Base-by-base conservation (phyloP, 164 flowering plant species). In the Annona cherimola region DNA sequence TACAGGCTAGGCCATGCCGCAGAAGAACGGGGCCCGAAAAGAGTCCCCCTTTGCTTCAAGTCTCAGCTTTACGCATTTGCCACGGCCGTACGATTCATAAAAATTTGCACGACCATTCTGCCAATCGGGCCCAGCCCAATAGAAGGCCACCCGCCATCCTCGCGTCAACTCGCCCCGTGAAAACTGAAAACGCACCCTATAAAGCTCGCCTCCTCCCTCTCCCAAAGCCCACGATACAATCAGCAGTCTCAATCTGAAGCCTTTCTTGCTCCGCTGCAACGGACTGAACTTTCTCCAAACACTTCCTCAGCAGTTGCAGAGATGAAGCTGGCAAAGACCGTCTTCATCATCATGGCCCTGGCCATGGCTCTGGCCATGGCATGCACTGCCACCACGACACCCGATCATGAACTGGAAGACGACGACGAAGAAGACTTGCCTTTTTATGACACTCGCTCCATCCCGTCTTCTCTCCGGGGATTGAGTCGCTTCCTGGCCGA, bases 331-430 rank as follows among this genome's bases (percentile, higher is more conserved):
- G 45, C 46, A 14, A 71, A 61, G 54, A 2, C 66, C 46, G 61
- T 73, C 70, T 65, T 77, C 45, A 11, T 77, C 7, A 11, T 77
- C 7, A 7, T 77, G 63, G 61, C 69, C 12, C 11, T 70, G 1
- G 57, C 63, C 71, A 18, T 70, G 20, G 42, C 35, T 39, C 14
- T 70, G 0, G 63, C 54, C 71, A n/a, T 61, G n/a, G 55, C 62
- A 18, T 8, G 61, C 45, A 19, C 67, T 1, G 68, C 55, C 3
- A 40, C 70, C 1, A 6, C 63, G 12, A 5, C 19, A 1, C 14
- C 9, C 16, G 67, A 67, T 9, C 60, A 63, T 50, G 57, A 8
- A 50, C 35, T 26, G 35, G 61, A 26, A 18, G 63, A 60, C 0
- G 66, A 57, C 14, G 66, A 62, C 3, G 41, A 50, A n/a, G 41